Evolutionary conservation across 2,329 filamentous ascomycete species (phyloP), one percentile per base, ranked within the genome.

Genomic region (Colletotrichum theobromicola): DNA sequence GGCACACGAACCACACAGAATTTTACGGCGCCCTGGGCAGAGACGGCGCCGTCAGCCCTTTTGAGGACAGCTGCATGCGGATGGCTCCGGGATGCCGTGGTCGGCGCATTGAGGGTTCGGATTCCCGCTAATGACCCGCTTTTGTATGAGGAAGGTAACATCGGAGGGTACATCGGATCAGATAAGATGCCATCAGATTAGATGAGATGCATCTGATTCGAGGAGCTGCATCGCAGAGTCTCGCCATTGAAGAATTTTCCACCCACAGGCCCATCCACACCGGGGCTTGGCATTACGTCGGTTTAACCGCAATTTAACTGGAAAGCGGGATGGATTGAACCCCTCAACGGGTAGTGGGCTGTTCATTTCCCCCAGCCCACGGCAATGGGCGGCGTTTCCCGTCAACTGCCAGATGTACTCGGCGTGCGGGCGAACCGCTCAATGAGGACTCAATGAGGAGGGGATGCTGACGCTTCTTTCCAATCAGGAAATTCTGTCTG

Each of bases 141-240:
- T 50, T 72, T 61, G 30, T 28, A 15, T 18, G 55, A 55, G 18
- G 46, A 66, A 58, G 35, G 30, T 67, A 21, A n/a, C 53, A 60
- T 67, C 69, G 53, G 70, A 69, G 42, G 65, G 35, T 15, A 34
- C 24, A 35, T 73, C 46, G 58, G 66, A 63, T 74, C 67, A 70
- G 71, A 70, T 74, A 70, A 70, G 66, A 73, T 73, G 35, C 57
- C 35, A 70, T 70, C 71, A 70, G 71, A 74, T 74, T 74, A 74
- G 71, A 70, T 69, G 42, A 70, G 46, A 13, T 15, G n/a, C 28
- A 37, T 37, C 35, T 70, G 35, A 60, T 70, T 74, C 60, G 60
- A 65, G 28, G 71, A 65, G 26, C 26, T 46, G 34, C 67, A 64
- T 64, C 58, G 13, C 21, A 30, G n/a, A 28, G 53, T 28, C 53